phyloP scores from a whole-genome alignment of 331 rosid genomes.

The Rosa hybrid region DNA sequence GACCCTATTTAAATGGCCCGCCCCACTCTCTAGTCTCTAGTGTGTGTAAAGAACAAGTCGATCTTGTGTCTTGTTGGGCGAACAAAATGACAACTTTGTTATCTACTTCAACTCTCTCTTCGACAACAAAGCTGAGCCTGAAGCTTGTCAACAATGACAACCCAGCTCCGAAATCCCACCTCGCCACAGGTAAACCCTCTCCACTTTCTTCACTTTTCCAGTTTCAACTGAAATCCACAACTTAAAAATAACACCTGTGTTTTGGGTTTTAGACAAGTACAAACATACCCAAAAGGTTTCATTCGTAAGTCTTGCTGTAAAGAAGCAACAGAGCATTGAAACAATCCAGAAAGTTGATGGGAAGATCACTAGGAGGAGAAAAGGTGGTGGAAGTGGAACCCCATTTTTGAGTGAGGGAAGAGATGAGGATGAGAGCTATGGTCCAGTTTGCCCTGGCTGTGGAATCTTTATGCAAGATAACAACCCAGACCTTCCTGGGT shows the following conservation, averaged over 20 bases:
- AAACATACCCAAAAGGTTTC: slow-evolving; percentile 31
- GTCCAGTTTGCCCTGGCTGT: slow-evolving; percentile 90
- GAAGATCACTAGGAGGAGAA: slow-evolving; percentile 34
- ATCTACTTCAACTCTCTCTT: slow-evolving; percentile 31
- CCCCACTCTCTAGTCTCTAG: no score
- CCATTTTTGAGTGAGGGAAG: slow-evolving; percentile 83
- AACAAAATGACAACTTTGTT: slow-evolving; percentile 48
- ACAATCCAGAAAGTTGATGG: slow-evolving; percentile 31
- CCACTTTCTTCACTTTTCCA: neutral
- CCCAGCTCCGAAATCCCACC: slow-evolving; percentile 22
- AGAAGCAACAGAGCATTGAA: slow-evolving; percentile 30
- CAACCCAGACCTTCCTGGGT: slow-evolving; percentile 74
- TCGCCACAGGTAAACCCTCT: slow-evolving; percentile 43
- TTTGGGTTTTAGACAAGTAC: slow-evolving; percentile 25
- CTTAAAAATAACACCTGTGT: slow-evolving; percentile 8
- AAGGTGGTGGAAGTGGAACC: neutral
- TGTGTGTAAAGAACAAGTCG: no score
- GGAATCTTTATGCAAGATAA: slow-evolving; percentile 89
- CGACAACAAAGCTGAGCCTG: slow-evolving; percentile 30
- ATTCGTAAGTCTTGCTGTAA: slow-evolving; percentile 39
- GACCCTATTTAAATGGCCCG: no score
- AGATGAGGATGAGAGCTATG: slow-evolving; percentile 78
- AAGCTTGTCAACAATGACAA: slow-evolving; percentile 38
- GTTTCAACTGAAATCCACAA: slow-evolving; percentile 1
- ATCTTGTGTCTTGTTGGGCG: no score